Evolutionary conservation across 2,329 filamentous ascomycete species (phyloP).

Genomic region (Diaporthe ilicicola): DNA sequence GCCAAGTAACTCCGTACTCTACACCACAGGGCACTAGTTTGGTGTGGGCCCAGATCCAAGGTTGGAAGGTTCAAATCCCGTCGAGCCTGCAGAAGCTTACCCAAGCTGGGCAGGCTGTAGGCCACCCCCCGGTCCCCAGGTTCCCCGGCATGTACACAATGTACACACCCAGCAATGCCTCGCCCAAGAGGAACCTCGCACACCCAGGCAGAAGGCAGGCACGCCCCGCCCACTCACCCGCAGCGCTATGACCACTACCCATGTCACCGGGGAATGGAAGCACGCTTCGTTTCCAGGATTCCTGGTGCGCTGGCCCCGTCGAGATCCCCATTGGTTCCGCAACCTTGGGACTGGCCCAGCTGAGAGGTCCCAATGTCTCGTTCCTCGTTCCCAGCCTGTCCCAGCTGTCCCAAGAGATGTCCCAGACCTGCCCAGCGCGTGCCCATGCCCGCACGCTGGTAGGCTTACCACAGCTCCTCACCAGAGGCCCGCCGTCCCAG

Average conservation of each 20-base stretch:
- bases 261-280: slow-evolving; percentile 19
- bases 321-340: slow-evolving; percentile 25
- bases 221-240: neutral
- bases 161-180: neutral
- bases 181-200: neutral
- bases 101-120: slow-evolving; percentile 5
- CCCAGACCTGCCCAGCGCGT: neutral
- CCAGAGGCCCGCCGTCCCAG: slow-evolving; percentile 1
- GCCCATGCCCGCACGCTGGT: no score
- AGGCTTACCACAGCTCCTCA: no score
- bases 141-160: neutral
- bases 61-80: slow-evolving; percentile 21
- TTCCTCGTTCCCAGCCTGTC: neutral
- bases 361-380: slow-evolving; percentile 22
- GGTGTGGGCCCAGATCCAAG: neutral
- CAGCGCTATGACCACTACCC: slow-evolving; percentile 16
- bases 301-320: neutral
- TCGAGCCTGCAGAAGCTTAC: slow-evolving; percentile 19
- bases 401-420: slow-evolving; percentile 1
- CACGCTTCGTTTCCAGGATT: slow-evolving; percentile 20
- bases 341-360: slow-evolving; percentile 29
- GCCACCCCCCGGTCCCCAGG: neutral
- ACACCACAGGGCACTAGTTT: neutral
- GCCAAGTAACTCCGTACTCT: no score
- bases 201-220: neutral